Evolutionary conservation across 306 rosid genomes (phyloP), one percentile per base, ranked within the genome.

Genomic region (Prunus dulcis): DNA sequence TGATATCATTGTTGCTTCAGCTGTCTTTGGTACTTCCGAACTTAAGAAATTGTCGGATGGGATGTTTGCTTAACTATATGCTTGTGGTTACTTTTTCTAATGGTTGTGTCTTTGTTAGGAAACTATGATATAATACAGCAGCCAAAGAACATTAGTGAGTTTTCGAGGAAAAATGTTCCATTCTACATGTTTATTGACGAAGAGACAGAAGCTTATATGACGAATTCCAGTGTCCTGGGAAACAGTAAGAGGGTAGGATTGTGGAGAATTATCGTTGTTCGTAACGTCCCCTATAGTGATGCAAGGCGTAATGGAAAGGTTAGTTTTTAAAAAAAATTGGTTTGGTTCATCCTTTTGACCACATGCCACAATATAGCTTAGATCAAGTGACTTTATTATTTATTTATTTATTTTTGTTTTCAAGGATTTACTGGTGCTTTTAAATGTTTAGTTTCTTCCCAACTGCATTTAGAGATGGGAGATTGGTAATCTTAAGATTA

Each of bases 251-350:
- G 71, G 84, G 86, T 95, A 76, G 98, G 98, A 71, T 68, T 92
- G 82, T 95, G 98, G 97, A 95, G 92, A 87, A 87, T 92, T 84
- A 85, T 95, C 65, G 92, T 95, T 19, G 91, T 90, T 62, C 97
- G 12, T 78, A 92, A 90, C 49, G 50, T 92, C 77, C 97, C 98
- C 41, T 92, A 90, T 75, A 76, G 87, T 75, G 98, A 95, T 86
- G 73, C 96, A 63, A 87, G 98, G 77, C 98, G 98, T 67, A 95
- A 95, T 57, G 98, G 97, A 86, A 95, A 95, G 98, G 98, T 95
- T 73, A 74, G 81, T 77, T 76, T 77, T 57, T 69, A 58, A 50
- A 9, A 15, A 5, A 15, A 32, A 5, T 75, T 71, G 64, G 53
- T 62, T 52, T 73, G 51, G 67, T 71, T 74, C 63, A 47, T 53